Percentiles rank a stretch among this genome's conserved stretches.
Evolutionary conservation across 768 basidiomycete genomes (phyloP).

Genomic region (Russula ochroleuca): DNA sequence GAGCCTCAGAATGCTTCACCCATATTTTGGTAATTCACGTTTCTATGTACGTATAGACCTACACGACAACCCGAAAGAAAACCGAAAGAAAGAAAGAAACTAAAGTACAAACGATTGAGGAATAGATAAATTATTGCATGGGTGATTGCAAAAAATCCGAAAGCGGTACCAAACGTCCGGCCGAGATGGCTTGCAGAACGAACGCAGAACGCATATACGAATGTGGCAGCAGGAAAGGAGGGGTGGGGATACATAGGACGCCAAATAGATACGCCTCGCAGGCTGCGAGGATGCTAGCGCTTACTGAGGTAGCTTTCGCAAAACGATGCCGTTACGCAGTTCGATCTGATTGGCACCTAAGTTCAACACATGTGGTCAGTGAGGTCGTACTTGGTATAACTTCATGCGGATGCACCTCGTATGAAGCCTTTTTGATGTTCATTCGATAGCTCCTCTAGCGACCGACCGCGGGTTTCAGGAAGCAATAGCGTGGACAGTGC

Average conservation of each 20-base stretch:
- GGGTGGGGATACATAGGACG: background rate
- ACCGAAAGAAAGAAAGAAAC: background rate
- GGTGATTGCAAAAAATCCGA: background rate
- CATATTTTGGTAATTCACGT: background rate
- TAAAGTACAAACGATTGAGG: background rate
- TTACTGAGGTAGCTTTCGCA: conserved; percentile 2
- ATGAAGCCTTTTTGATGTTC: conserved; percentile 38
- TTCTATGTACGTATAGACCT: background rate
- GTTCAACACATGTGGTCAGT: background rate
- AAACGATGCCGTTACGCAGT: conserved; percentile 24
- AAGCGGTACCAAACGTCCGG: background rate
- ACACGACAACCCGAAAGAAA: background rate
- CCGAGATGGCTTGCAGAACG: background rate
- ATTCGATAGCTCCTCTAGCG: conserved; percentile 38
- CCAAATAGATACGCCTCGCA: too few relatives aligned
- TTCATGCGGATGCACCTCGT: conserved; percentile 6
- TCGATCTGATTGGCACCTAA: conserved; percentile 20
- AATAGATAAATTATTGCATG: conserved; percentile 16
- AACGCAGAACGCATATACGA: background rate
- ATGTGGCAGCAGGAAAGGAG: background rate
- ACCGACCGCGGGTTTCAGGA: conserved; percentile 41
- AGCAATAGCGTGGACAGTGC: conserved; percentile 41
- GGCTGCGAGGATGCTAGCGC: background rate
- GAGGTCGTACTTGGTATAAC: background rate
- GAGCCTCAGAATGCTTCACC: background rate